phyloP scores from a whole-genome alignment of 805 yeast species.

The Saccharomycopsis sp. region DNA sequence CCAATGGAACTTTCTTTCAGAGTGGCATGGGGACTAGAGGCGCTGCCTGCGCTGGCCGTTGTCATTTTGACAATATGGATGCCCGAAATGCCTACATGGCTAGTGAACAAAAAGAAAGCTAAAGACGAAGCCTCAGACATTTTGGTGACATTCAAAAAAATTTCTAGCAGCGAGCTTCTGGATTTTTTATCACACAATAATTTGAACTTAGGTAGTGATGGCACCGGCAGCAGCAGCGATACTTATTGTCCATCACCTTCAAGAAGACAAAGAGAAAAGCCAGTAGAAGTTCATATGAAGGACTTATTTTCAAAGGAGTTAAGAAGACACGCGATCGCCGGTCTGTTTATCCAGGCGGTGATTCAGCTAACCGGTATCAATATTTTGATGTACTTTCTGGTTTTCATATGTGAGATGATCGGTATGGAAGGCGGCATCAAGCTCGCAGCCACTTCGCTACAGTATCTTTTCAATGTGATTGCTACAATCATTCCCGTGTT shows the following conservation, averaged over 20 bases:
- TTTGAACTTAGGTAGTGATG: neutral
- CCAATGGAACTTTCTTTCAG: constrained; percentile 48
- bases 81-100: constrained; percentile 59
- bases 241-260: neutral
- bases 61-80: constrained; percentile 34
- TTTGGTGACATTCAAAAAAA: constrained; percentile 21
- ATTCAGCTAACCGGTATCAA: constrained; percentile 42
- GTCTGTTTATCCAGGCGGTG: constrained; percentile 34
- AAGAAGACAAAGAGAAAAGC: too few species aligned
- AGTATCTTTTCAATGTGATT: constrained; percentile 34
- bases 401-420: constrained; percentile 41
- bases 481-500: constrained; percentile 40
- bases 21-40: constrained; percentile 54
- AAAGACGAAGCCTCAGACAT: constrained; percentile 31
- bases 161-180: constrained; percentile 13
- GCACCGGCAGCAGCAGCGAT: neutral
- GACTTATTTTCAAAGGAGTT: constrained; percentile 22
- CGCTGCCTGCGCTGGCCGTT: constrained; percentile 42
- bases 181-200: neutral
- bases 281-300: neutral
- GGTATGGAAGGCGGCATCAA: constrained; percentile 34
- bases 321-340: constrained; percentile 33
- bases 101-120: constrained; percentile 33
- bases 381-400: constrained; percentile 38
- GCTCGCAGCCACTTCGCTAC: constrained; percentile 32